Percentiles rank a stretch among this genome's conserved stretches.
phyloP scores from a whole-genome alignment of 108 stramenopile genomes.

The Aurantiochytrium sp. region DNA sequence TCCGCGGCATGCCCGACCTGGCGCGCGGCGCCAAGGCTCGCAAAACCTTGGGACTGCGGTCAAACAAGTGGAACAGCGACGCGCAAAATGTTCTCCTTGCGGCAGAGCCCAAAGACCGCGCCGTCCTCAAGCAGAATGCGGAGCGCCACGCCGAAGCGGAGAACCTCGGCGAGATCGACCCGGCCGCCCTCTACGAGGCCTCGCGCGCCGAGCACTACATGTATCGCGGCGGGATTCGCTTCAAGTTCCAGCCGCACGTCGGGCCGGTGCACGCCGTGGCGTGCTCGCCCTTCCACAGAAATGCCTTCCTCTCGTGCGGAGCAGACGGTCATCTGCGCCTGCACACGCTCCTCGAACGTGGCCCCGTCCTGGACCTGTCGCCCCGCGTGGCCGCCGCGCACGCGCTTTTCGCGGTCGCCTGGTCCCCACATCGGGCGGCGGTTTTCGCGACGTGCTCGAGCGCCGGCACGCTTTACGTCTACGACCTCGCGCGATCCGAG shows the following conservation, averaged over 20 bases:
- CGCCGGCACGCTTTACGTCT: background rate
- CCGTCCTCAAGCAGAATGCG: background rate
- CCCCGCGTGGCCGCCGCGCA: background rate
- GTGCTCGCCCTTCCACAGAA: background rate
- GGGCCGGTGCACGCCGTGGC: background rate
- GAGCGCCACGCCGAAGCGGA: background rate
- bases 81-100: background rate
- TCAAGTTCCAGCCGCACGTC: background rate
- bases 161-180: background rate
- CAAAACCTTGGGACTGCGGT: background rate
- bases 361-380: background rate
- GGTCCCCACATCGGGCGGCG: conserved; percentile 16
- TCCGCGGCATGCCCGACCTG: background rate
- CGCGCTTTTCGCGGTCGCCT: background rate
- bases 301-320: background rate
- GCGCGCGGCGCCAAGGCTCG: background rate
- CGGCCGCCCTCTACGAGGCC: background rate
- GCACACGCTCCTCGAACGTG: background rate
- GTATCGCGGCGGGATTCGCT: background rate
- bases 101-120: background rate
- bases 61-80: background rate
- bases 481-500: background rate
- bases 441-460: background rate
- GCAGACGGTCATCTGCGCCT: background rate
- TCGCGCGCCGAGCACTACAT: background rate